A percentile compares a stretch with the other conserved stretches of the same genome.
phyloP scores from a whole-genome alignment of 1,139 yeast species.

The Sugiyamaella grinbergsii region DNA sequence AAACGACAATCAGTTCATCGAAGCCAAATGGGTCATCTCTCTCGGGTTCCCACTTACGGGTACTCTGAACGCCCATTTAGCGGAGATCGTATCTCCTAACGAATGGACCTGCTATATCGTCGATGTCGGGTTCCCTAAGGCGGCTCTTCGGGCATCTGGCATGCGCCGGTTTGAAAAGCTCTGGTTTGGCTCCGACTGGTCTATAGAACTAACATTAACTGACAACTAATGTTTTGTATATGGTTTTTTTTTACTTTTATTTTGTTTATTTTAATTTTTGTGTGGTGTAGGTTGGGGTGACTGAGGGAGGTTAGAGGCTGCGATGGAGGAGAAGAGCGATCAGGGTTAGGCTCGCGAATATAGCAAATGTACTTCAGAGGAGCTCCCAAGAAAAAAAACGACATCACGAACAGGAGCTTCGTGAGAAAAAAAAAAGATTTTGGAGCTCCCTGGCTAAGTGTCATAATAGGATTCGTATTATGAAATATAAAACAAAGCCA shows the following conservation, averaged over 20 bases:
- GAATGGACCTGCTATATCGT: slow-evolving; percentile 61
- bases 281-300: slow-evolving; percentile 14
- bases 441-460: too few relatives aligned
- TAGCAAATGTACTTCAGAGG: too few relatives aligned
- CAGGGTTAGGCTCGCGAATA: too few relatives aligned
- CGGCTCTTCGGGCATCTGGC: slow-evolving; percentile 45
- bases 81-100: slow-evolving; percentile 46
- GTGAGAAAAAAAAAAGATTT: too few relatives aligned
- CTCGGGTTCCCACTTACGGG: slow-evolving; percentile 77
- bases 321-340: too few relatives aligned
- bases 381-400: too few relatives aligned
- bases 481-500: too few relatives aligned
- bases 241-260: too few relatives aligned
- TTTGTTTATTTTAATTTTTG: slow-evolving; percentile 19
- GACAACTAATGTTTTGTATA: slow-evolving; percentile 17
- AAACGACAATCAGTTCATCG: slow-evolving; percentile 26
- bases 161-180: slow-evolving; percentile 49
- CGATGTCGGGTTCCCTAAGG: slow-evolving; percentile 71
- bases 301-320: too few relatives aligned
- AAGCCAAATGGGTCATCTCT: slow-evolving; percentile 61
- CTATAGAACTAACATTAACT: slow-evolving; percentile 30
- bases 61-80: slow-evolving; percentile 58
- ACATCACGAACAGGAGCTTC: too few relatives aligned
- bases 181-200: slow-evolving; percentile 48
- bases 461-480: too few relatives aligned